Percentiles rank a stretch among this genome's conserved stretches.
Evolutionary conservation across 2,329 filamentous ascomycete genomes (phyloP).

Genomic region (Hypocrella siamensis): DNA sequence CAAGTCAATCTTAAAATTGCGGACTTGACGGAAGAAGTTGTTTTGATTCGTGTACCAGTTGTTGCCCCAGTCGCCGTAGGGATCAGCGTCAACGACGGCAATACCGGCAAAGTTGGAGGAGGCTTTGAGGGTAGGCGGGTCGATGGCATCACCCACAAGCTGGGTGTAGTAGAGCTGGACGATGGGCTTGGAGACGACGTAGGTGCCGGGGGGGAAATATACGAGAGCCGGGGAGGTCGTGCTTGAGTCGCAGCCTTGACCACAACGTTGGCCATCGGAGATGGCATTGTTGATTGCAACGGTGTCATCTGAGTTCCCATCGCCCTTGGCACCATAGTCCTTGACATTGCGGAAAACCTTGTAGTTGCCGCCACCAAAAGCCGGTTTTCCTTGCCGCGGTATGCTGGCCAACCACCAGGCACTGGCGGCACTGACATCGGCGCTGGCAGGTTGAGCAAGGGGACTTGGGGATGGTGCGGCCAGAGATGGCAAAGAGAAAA

Average conservation of each 20-base stretch:
- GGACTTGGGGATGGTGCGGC: conserved; percentile 17
- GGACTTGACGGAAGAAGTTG: conserved; percentile 73
- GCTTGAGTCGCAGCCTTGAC: conserved; percentile 63
- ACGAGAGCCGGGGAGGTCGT: conserved; percentile 76
- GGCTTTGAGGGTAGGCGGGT: conserved; percentile 62
- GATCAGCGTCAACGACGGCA: conserved; percentile 77
- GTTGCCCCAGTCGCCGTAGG: conserved; percentile 51
- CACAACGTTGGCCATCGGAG: conserved; percentile 63
- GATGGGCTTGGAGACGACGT: conserved; percentile 65
- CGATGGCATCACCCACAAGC: conserved; percentile 65
- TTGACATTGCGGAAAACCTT: conserved; percentile 64
- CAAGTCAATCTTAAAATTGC: conserved; percentile 68
- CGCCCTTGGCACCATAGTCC: conserved; percentile 59
- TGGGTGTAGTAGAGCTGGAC: conserved; percentile 88
- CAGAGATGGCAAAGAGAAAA: conserved; percentile 17
- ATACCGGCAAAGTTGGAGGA: conserved; percentile 61
- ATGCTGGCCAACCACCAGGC: conserved; percentile 61
- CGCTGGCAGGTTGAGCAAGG: conserved; percentile 3
- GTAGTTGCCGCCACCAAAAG: conserved; percentile 42
- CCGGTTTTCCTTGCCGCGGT: conserved; percentile 49
- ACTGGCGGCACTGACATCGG: conserved; percentile 15
- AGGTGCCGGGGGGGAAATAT: conserved; percentile 84
- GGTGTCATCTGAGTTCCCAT: conserved; percentile 64
- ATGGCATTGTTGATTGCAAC: conserved; percentile 77
- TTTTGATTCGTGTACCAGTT: conserved; percentile 73